Evolutionary conservation across 2,329 filamentous ascomycete species (phyloP).

Genomic region (Penicillium polonicum): DNA sequence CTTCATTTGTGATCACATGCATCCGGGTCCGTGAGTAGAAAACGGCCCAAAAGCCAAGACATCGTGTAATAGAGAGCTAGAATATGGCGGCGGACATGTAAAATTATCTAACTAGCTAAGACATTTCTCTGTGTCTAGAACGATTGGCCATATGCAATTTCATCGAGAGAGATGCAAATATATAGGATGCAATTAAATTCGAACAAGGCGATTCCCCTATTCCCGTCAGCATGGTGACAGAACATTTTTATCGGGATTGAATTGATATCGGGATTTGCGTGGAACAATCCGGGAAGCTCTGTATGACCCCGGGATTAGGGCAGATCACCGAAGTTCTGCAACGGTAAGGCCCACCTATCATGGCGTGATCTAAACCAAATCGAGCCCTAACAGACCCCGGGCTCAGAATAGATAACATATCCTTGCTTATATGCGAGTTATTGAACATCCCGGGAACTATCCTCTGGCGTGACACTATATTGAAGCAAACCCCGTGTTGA

Average conservation of each 20-base stretch:
- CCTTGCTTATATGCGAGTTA: neutral
- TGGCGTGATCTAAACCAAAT: neutral
- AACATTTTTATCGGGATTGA: neutral
- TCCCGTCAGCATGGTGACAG: too few relatives aligned
- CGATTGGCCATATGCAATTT: neutral
- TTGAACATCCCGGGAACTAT: neutral
- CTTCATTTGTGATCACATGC: neutral
- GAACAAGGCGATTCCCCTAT: neutral
- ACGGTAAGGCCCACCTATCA: neutral
- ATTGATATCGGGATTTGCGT: constrained; percentile 4
- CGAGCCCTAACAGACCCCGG: constrained; percentile 5
- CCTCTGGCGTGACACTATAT: neutral
- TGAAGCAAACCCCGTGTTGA: constrained; percentile 1
- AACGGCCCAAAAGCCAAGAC: neutral
- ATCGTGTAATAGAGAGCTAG: too few relatives aligned
- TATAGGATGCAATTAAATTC: too few relatives aligned
- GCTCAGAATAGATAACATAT: neutral
- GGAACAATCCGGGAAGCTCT: neutral
- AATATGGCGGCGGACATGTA: neutral
- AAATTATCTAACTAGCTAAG: neutral
- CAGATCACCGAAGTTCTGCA: neutral
- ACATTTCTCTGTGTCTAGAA: neutral
- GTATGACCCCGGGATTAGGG: constrained; percentile 4
- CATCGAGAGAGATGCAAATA: neutral
- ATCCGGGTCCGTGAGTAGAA: neutral